A percentile compares a stretch with the other conserved stretches of the same genome.
Evolutionary conservation across 306 rosid genomes (phyloP).

Genomic region (Cicer pinnatifidum): DNA sequence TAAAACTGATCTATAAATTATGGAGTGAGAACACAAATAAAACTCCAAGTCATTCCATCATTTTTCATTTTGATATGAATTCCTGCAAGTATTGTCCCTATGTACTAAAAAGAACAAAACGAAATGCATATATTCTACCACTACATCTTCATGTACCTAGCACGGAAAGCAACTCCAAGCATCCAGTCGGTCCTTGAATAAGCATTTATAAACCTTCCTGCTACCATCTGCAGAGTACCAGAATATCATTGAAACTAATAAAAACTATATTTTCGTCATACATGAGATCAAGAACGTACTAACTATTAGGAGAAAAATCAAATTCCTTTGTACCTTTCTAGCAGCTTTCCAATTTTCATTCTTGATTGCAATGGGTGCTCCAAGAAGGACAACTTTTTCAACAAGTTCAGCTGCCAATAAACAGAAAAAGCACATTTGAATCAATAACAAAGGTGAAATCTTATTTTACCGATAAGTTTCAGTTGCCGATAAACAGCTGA

Average conservation of each 20-base stretch:
- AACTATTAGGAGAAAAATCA: background rate
- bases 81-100: slow-evolving; percentile 18
- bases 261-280: slow-evolving; percentile 5
- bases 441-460: slow-evolving; percentile 20
- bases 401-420: slow-evolving; percentile 64
- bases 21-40: slow-evolving; percentile 6
- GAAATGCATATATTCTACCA: slow-evolving; percentile 11
- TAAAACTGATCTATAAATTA: background rate
- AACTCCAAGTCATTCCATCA: slow-evolving; percentile 14
- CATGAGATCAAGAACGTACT: background rate
- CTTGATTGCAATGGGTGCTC: slow-evolving; percentile 74
- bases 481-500: slow-evolving; percentile 49
- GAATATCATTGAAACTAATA: slow-evolving; percentile 20
- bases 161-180: slow-evolving; percentile 71
- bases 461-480: slow-evolving; percentile 17
- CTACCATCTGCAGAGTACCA: slow-evolving; percentile 60
- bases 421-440: slow-evolving; percentile 20
- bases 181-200: slow-evolving; percentile 70
- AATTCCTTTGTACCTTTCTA: slow-evolving; percentile 55
- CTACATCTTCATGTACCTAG: slow-evolving; percentile 53
- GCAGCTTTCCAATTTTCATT: slow-evolving; percentile 71
- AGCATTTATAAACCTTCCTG: slow-evolving; percentile 79
- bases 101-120: slow-evolving; percentile 9
- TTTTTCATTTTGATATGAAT: slow-evolving; percentile 15
- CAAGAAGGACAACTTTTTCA: slow-evolving; percentile 78